Evolutionary conservation across 257 asterid species (phyloP).

Genomic region (Solanum virginianum): DNA sequence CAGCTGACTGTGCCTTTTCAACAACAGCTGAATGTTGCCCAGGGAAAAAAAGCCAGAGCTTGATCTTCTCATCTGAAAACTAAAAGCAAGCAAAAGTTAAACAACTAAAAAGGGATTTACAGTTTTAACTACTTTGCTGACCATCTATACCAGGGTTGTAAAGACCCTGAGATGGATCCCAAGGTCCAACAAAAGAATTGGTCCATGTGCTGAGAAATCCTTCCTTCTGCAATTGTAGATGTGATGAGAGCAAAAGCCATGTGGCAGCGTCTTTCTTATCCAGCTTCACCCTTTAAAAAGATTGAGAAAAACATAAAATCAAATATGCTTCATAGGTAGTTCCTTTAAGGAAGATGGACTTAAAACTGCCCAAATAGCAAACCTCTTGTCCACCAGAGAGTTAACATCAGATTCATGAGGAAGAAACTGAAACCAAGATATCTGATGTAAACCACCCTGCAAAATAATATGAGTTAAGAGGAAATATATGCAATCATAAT

Average conservation of each 20-base stretch:
- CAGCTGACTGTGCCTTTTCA: constrained; percentile 77
- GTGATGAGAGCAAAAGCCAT: constrained; percentile 66
- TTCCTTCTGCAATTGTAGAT: constrained; percentile 81
- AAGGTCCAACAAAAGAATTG: constrained; percentile 95
- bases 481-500: neutral
- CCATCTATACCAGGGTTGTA: constrained; percentile 84
- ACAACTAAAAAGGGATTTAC: constrained; percentile 1
- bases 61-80: constrained; percentile 84
- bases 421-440: constrained; percentile 99
- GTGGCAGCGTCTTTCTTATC: constrained; percentile 76
- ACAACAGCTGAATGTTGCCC: constrained; percentile 69
- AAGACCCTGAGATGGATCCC: constrained; percentile 99
- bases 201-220: constrained; percentile 96
- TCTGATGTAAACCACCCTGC: constrained; percentile 94
- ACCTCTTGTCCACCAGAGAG: constrained; percentile 73
- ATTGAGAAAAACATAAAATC: neutral
- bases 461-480: neutral
- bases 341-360: neutral
- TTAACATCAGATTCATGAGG: constrained; percentile 63
- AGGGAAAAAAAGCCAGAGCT: constrained; percentile 95
- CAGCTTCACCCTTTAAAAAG: constrained; percentile 41
- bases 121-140: constrained; percentile 4
- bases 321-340: neutral
- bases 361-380: constrained; percentile 5
- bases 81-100: constrained; percentile 18